Evolutionary conservation across 2,329 filamentous ascomycete genomes (phyloP).

Genomic region (Coniella vitis): DNA sequence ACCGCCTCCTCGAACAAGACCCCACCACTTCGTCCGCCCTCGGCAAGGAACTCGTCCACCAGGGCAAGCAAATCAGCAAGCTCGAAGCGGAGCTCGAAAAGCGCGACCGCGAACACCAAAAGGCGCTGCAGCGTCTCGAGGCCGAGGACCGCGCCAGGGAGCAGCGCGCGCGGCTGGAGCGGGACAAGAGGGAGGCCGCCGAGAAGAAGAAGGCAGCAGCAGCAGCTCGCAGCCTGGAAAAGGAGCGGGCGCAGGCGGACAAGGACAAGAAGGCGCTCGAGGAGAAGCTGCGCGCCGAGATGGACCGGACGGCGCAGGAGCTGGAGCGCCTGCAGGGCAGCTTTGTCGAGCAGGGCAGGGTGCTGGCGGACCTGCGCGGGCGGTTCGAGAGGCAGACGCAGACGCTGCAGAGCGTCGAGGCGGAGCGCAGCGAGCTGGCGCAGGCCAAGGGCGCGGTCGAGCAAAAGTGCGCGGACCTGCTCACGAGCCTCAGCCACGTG

Average conservation of each 20-base stretch:
- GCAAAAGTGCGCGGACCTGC: slow-evolving; percentile 11
- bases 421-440: slow-evolving; percentile 7
- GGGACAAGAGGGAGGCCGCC: slow-evolving; percentile 1
- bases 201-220: background rate
- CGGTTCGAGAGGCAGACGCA: slow-evolving; percentile 19
- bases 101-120: slow-evolving; percentile 3
- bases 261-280: slow-evolving; percentile 8
- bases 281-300: slow-evolving; percentile 6
- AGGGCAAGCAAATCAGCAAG: slow-evolving; percentile 14
- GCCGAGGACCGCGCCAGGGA: too few species aligned
- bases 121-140: slow-evolving; percentile 1
- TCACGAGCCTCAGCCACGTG: slow-evolving; percentile 11
- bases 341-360: slow-evolving; percentile 16
- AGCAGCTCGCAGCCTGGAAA: too few species aligned
- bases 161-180: background rate
- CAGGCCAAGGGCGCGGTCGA: slow-evolving; percentile 15
- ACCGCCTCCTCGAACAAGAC: slow-evolving; percentile 4
- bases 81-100: slow-evolving; percentile 12
- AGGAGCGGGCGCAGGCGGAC: slow-evolving; percentile 2
- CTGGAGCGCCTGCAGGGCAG: slow-evolving; percentile 11
- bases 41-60: slow-evolving; percentile 13
- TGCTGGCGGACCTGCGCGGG: slow-evolving; percentile 20
- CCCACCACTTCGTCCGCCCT: background rate
- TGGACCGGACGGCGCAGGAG: slow-evolving; percentile 12
- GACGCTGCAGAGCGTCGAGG: slow-evolving; percentile 9